A percentile compares a stretch with the other conserved stretches of the same genome.
phyloP scores from a whole-genome alignment of 176 grass and related monocot genomes.

The Alloteropsis semialata region DNA sequence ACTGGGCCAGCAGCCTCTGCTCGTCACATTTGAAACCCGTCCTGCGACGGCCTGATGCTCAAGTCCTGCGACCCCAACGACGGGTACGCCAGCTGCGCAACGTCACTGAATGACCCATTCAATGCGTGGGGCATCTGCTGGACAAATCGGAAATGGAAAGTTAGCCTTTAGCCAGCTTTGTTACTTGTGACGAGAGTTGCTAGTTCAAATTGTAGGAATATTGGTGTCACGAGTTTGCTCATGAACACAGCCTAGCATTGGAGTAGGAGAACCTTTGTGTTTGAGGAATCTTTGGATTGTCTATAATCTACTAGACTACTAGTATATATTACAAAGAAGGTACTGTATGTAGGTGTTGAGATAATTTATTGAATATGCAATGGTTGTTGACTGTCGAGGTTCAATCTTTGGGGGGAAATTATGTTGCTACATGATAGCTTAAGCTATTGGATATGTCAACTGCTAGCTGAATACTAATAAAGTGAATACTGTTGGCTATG shows the following conservation, averaged over 20 bases:
- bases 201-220: background rate
- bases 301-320: too few species aligned
- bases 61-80: slow-evolving; percentile 48
- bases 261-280: background rate
- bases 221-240: background rate
- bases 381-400: slow-evolving; percentile 3
- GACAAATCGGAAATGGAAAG: background rate
- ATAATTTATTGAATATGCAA: background rate
- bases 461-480: background rate
- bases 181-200: background rate
- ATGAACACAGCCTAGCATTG: background rate
- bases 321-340: background rate
- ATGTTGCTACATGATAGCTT: background rate
- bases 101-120: slow-evolving; percentile 58
- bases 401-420: background rate
- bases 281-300: background rate
- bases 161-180: background rate
- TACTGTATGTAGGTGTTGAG: background rate
- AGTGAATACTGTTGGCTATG: background rate
- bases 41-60: slow-evolving; percentile 53
- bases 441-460: background rate
- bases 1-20: slow-evolving; percentile 13
- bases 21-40: slow-evolving; percentile 58
- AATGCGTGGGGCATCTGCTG: slow-evolving; percentile 60
- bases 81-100: slow-evolving; percentile 53